Conservation (phyloP, 371 early-diverging fungal genomes). For the Mucor sp. region DNA sequence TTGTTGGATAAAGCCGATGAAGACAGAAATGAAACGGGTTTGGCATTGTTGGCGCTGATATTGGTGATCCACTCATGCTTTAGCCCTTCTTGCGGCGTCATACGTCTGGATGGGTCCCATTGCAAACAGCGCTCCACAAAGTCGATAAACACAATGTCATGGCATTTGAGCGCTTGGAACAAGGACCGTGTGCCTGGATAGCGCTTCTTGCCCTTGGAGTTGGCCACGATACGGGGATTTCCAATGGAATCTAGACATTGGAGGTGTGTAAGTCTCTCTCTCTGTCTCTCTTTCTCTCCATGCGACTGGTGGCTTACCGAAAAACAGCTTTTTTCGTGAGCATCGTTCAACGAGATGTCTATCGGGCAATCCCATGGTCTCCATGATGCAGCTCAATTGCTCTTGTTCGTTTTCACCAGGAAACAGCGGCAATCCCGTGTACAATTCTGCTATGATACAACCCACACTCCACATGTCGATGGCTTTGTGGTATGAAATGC, state of each 20-base stretch:
- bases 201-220: conserved; percentile 85
- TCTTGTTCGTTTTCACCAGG: conserved; percentile 96
- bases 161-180: conserved; percentile 63
- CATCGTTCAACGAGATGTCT: conserved; percentile 72
- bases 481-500: conserved; percentile 74
- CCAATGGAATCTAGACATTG: conserved; percentile 69
- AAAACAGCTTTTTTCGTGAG: conserved; percentile 78
- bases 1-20: not conserved
- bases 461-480: conserved; percentile 99
- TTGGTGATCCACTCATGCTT: conserved; percentile 41
- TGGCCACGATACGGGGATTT: conserved; percentile 67
- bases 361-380: conserved; percentile 84
- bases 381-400: conserved; percentile 91
- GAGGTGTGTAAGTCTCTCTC: too few relatives aligned
- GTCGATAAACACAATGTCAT: conserved; percentile 76
- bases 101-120: conserved; percentile 87
- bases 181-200: conserved; percentile 75
- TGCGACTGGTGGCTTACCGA: too few relatives aligned
- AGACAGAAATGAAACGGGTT: conserved; percentile 3
- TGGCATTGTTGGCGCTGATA: not conserved
- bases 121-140: conserved; percentile 78
- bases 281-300: too few relatives aligned
- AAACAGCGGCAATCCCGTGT: conserved; percentile 88
- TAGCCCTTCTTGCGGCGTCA: conserved; percentile 81
- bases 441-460: conserved; percentile 95